phyloP scores from a whole-genome alignment of 2,329 filamentous ascomycete genomes.

The Ceratocystis alfenasii region DNA sequence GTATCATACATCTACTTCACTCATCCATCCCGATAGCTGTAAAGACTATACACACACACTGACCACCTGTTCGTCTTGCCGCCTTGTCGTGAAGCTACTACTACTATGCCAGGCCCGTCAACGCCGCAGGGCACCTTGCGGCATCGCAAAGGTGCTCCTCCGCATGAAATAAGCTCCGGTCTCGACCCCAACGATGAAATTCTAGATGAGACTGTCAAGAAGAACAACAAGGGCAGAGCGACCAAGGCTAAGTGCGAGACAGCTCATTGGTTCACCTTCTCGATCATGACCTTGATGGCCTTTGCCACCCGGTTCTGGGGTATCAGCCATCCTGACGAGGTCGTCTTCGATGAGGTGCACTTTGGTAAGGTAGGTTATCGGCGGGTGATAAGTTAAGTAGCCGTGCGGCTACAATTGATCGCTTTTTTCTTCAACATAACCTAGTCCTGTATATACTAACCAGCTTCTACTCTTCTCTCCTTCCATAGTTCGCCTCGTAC shows the following conservation, averaged over 20 bases:
- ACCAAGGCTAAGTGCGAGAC: conserved; percentile 45
- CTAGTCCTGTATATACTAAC: conserved; percentile 1
- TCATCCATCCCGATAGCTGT: background rate
- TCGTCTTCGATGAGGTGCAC: conserved; percentile 98
- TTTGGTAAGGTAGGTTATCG: conserved; percentile 76
- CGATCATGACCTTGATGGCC: conserved; percentile 66
- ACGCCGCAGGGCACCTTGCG: conserved; percentile 48
- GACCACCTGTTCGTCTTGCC: background rate
- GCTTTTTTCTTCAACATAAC: too few relatives aligned
- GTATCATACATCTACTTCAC: background rate
- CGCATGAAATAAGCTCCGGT: conserved; percentile 35
- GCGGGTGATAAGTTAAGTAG: background rate
- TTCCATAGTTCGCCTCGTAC: conserved; percentile 54
- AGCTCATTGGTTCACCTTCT: conserved; percentile 72
- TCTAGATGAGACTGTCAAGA: conserved; percentile 36
- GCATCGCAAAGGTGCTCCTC: conserved; percentile 39
- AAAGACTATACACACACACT: background rate
- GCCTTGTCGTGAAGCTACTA: background rate
- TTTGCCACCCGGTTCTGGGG: conserved; percentile 93
- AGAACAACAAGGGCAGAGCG: conserved; percentile 25
- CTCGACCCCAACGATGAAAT: conserved; percentile 30
- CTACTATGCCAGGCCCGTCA: conserved; percentile 38
- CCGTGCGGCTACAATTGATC: background rate
- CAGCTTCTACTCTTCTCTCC: conserved; percentile 6
- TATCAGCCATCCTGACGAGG: conserved; percentile 87